Evolutionary conservation across 805 yeast genomes (phyloP), one percentile per base, ranked within the genome.

Genomic region (Yarrowia sp.): DNA sequence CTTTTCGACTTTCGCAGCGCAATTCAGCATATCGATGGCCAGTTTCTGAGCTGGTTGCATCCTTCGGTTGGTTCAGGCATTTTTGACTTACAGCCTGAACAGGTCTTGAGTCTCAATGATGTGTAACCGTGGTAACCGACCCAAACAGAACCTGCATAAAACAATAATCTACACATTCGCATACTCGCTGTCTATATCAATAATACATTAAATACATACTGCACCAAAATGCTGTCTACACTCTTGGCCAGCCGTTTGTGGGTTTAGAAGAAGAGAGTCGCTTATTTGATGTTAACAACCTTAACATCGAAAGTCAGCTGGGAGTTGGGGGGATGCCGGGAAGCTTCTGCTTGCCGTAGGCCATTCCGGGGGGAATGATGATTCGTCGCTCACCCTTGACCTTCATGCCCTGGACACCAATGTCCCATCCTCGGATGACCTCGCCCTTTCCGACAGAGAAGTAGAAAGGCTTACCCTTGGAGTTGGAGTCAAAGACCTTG

Each of bases 311-410:
- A 95, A 64, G 96, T 90, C 77, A 95, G 85, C 80, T 91, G 96
- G 69, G 96, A 89, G 87, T 95, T 95, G 73, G 97, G 90, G 74
- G 99, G 99, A 95, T 90, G 68, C 98, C 99, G 71, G 99, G 99
- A 69, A 95, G 83, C 69, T 89, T 85, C 81, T 89, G 88, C 73
- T 88, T 88, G 70, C 99, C 99, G 80, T 95, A 95, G 66, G 97
- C 99, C 86, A 90, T 89, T 73, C 92, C 85, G 64, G 99, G 88
- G 72, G 99, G 99, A 71, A 95, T 91, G 67, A 91, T 84, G 70
- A 95, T 91, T 82, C 98, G 87, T 84, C 99, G 92, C 84, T 95
- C 99, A 75, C 98, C 98, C 74, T 97, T 97, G 75, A 90, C 96
- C 66, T 96, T 86, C 98, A 95, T 92, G 76, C 98, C 98, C 66